These are phyloP conservation scores for Phytophthora hybrid DNA, from an alignment of 352 stramenopile genomes.

Conservation along the genomic window DNA sequence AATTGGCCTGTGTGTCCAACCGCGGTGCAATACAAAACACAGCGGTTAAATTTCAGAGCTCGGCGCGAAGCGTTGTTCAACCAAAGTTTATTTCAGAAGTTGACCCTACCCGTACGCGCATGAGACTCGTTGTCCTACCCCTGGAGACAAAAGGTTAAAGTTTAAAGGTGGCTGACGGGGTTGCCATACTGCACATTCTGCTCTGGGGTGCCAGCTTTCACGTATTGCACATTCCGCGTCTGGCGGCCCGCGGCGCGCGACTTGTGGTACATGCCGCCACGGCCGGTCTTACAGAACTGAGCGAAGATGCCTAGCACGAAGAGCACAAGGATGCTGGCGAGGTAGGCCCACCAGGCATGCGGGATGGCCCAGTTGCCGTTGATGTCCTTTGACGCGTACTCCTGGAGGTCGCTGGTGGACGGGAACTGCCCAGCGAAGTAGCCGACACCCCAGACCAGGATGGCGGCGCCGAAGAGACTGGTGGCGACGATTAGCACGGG, in stretches of 20 bases:
- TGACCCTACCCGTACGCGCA: too few relatives aligned
- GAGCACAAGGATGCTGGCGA: constrained; percentile 61
- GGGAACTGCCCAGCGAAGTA: constrained; percentile 40
- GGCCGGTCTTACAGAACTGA: constrained; percentile 70
- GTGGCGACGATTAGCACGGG: constrained; percentile 62
- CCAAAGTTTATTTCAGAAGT: too few relatives aligned
- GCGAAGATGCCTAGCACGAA: constrained; percentile 59
- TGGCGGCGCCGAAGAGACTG: constrained; percentile 56
- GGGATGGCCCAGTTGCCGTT: constrained; percentile 66
- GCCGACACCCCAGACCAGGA: constrained; percentile 50
- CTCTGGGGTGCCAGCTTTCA: constrained; percentile 37
- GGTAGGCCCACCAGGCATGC: constrained; percentile 67
- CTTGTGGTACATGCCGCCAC: constrained; percentile 43
- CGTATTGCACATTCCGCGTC: constrained; percentile 41
- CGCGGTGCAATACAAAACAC: too few relatives aligned
- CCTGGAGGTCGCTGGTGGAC: constrained; percentile 56
- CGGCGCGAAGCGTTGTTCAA: too few relatives aligned
- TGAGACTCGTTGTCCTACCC: too few relatives aligned
- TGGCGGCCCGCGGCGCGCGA: constrained; percentile 28
- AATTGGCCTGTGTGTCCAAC: too few relatives aligned
- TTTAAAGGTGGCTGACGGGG: constrained; percentile 45
- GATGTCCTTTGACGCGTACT: constrained; percentile 44
- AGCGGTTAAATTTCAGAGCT: too few relatives aligned
- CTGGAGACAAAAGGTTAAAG: too few relatives aligned
- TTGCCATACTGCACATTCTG: constrained; percentile 42